A percentile compares a stretch with the other conserved stretches of the same genome.
Evolutionary conservation across 2,329 filamentous ascomycete genomes (phyloP).

Genomic region (Amauroascus niger): DNA sequence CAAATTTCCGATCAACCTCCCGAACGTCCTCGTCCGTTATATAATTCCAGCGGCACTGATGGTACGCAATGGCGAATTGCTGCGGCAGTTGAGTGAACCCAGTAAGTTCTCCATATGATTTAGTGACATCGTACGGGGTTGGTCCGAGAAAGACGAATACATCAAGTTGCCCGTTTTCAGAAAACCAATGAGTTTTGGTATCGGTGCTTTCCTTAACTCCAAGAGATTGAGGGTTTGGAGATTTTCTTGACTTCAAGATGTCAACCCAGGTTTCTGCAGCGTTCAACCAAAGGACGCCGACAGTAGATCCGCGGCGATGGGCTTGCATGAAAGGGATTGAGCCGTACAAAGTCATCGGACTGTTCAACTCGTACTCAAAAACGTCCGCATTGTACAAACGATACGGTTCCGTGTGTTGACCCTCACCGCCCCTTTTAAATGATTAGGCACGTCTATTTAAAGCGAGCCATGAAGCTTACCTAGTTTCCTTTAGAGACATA

Average conservation of each 20-base stretch:
- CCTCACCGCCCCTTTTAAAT: conserved; percentile 57
- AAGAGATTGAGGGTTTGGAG: conserved; percentile 66
- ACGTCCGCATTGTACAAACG: conserved; percentile 93
- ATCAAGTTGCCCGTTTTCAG: conserved; percentile 79
- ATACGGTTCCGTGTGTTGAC: conserved; percentile 81
- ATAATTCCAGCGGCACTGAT: conserved; percentile 99
- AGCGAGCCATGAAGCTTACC: conserved; percentile 35
- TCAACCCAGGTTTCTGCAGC: conserved; percentile 96
- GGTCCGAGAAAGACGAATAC: conserved; percentile 92
- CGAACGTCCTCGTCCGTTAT: conserved; percentile 93
- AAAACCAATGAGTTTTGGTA: conserved; percentile 94
- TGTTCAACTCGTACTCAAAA: conserved; percentile 94
- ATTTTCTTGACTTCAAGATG: conserved; percentile 67
- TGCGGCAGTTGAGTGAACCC: conserved; percentile 86
- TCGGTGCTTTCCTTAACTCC: conserved; percentile 59
- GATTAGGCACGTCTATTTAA: conserved; percentile 19
- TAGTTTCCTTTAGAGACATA: conserved; percentile 79
- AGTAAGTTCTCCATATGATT: conserved; percentile 78
- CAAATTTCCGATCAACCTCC: conserved; percentile 92
- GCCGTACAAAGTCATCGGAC: conserved; percentile 97
- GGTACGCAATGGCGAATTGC: conserved; percentile 84
- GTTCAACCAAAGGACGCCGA: conserved; percentile 96
- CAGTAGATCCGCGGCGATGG: conserved; percentile 83
- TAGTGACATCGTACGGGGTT: conserved; percentile 69
- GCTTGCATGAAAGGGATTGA: conserved; percentile 97